These are phyloP conservation scores for Urtica urens DNA, from an alignment of 306 rosid species.

Conservation along the genomic window DNA sequence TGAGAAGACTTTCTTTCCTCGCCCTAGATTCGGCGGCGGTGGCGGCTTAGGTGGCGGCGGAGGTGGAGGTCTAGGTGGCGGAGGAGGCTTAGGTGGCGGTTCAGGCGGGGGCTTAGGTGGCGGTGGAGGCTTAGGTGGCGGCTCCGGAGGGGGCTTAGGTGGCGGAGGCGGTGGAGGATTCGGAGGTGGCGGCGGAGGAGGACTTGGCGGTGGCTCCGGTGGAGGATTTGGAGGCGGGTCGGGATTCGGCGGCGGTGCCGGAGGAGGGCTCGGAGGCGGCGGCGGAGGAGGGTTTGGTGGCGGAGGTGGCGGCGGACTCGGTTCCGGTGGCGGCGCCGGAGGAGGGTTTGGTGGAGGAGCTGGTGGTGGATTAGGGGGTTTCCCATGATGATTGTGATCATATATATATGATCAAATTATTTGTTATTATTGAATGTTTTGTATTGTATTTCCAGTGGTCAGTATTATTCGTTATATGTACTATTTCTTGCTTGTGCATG, in stretches of 20 bases:
- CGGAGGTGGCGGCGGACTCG: conserved; percentile 23
- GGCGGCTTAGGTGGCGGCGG: conserved; percentile 25
- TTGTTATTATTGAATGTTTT: too few species aligned
- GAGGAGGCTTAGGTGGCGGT: conserved; percentile 21
- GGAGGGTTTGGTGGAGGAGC: too few species aligned
- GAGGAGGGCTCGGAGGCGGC: too few species aligned
- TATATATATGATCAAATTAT: too few species aligned
- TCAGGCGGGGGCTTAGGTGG: conserved; percentile 20
- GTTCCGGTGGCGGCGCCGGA: too few species aligned
- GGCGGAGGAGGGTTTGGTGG: too few species aligned
- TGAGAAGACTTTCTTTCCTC: conserved; percentile 24
- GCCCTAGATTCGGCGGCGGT: conserved; percentile 6
- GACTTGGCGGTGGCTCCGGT: too few species aligned
- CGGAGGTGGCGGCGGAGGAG: conserved; percentile 17
- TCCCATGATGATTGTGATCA: too few species aligned
- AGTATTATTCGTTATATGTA: too few species aligned
- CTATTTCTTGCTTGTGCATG: too few species aligned
- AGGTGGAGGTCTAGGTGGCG: conserved; percentile 15
- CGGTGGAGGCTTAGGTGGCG: conserved; percentile 4
- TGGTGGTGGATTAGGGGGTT: too few species aligned
- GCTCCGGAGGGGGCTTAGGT: conserved; percentile 10
- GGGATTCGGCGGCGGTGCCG: conserved; percentile 17
- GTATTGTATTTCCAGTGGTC: too few species aligned
- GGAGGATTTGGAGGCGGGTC: conserved; percentile 52
- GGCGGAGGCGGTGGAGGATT: conserved; percentile 17